phyloP scores from a whole-genome alignment of 2,329 filamentous ascomycete genomes.

The Nigrograna mackinnonii region DNA sequence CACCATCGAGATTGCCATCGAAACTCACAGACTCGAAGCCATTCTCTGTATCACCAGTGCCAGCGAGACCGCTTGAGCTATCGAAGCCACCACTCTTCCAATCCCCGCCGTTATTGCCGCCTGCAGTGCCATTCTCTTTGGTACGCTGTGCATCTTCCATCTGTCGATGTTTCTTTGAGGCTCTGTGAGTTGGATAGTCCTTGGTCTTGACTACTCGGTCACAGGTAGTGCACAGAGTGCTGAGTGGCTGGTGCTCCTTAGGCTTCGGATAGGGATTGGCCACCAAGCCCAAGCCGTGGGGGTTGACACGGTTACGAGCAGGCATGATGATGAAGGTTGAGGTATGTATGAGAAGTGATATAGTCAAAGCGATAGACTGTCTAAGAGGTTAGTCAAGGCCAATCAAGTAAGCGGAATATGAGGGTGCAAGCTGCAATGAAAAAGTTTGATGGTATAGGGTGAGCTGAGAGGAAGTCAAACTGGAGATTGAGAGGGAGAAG shows the following conservation, averaged over 20 bases:
- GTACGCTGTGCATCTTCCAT: slow-evolving; percentile 5
- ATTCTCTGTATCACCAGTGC: background rate
- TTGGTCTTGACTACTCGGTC: slow-evolving; percentile 30
- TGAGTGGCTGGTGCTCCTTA: slow-evolving; percentile 18
- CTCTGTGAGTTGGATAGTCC: slow-evolving; percentile 35
- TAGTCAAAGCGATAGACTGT: no score
- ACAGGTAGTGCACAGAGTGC: slow-evolving; percentile 35
- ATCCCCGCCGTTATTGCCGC: slow-evolving; percentile 3
- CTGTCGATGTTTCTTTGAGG: slow-evolving; percentile 34
- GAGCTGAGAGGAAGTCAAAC: no score
- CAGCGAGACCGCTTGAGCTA: slow-evolving; percentile 3
- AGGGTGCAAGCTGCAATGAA: no score
- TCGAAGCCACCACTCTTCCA: slow-evolving; percentile 6
- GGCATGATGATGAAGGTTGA: no score
- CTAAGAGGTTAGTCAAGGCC: no score
- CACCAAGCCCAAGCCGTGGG: slow-evolving; percentile 1
- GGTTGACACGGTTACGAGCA: no score
- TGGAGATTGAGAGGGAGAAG: no score
- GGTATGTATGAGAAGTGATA: no score
- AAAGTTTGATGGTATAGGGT: no score
- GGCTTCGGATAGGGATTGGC: slow-evolving; percentile 25
- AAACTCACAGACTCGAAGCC: no score
- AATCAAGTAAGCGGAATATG: no score
- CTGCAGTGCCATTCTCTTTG: slow-evolving; percentile 17
- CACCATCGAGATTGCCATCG: background rate